Conservation (phyloP, 2,329 filamentous ascomycete species). For the Epicoccum sorghinum region DNA sequence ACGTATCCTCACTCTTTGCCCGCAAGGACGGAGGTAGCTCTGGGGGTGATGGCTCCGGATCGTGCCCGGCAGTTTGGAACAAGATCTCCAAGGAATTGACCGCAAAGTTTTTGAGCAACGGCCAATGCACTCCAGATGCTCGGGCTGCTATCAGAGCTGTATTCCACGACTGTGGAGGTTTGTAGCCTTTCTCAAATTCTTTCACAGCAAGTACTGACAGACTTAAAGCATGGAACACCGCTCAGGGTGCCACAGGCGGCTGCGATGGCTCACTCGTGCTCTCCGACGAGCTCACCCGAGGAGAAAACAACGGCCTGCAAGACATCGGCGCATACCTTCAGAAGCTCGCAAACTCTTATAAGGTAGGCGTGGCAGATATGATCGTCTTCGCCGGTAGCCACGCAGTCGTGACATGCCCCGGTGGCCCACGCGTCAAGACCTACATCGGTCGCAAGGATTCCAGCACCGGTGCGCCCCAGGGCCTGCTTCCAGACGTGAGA, state of each 20-base stretch:
- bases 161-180: conserved; percentile 19
- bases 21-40: conserved; percentile 5
- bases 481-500: conserved; percentile 8
- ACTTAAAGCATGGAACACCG: conserved; percentile 9
- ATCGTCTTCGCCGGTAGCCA: conserved; percentile 21
- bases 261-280: conserved; percentile 25
- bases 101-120: conserved; percentile 27
- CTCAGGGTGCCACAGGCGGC: conserved; percentile 19
- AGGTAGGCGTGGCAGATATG: conserved; percentile 20
- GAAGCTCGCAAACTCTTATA: conserved; percentile 45
- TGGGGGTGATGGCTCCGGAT: background rate
- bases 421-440: conserved; percentile 16
- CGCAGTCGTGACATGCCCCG: conserved; percentile 24
- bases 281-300: conserved; percentile 22
- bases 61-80: conserved; percentile 18
- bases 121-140: conserved; percentile 21
- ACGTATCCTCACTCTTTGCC: conserved; percentile 15
- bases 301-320: conserved; percentile 50
- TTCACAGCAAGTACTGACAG: too few species aligned
- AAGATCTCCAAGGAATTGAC: conserved; percentile 10
- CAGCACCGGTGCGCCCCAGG: conserved; percentile 5
- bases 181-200: too few species aligned
- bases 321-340: conserved; percentile 46
- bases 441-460: conserved; percentile 25
- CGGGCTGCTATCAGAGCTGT: conserved; percentile 24